These are phyloP conservation scores for Bipolaris victoriae DNA, from an alignment of 2,329 filamentous ascomycete genomes.

Conservation along the genomic window DNA sequence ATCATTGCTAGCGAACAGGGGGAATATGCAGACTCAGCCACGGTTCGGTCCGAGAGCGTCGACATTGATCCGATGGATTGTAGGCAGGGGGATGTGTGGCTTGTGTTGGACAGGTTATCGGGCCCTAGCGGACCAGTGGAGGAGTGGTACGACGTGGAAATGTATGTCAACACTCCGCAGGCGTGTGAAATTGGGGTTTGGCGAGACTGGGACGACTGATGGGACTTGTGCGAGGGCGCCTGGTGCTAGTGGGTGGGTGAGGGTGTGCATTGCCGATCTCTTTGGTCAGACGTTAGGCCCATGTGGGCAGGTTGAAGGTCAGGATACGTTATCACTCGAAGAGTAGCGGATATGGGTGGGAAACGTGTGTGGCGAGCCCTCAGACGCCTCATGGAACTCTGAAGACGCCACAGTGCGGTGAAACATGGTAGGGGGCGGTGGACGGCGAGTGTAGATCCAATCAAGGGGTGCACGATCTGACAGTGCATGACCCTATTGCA, in stretches of 20 bases:
- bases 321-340: not conserved
- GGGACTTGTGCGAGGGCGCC: not conserved
- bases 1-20: slow-evolving; percentile 73
- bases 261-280: slow-evolving; percentile 13
- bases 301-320: slow-evolving; percentile 1
- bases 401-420: slow-evolving; percentile 12
- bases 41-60: slow-evolving; percentile 72
- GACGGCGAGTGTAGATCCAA: slow-evolving; percentile 36
- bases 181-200: slow-evolving; percentile 54
- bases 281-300: slow-evolving; percentile 1
- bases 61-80: slow-evolving; percentile 72
- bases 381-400: slow-evolving; percentile 5
- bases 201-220: slow-evolving; percentile 52
- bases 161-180: slow-evolving; percentile 54
- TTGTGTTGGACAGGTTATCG: slow-evolving; percentile 83
- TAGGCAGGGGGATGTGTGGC: slow-evolving; percentile 68
- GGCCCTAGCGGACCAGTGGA: slow-evolving; percentile 55
- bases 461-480: slow-evolving; percentile 34
- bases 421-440: slow-evolving; percentile 22
- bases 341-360: not conserved
- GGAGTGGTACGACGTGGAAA: slow-evolving; percentile 59
- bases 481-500: slow-evolving; percentile 32
- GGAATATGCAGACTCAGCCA: slow-evolving; percentile 73
- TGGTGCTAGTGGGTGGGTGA: slow-evolving; percentile 2
- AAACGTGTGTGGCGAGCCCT: not conserved